Evolutionary conservation across 2,329 filamentous ascomycete species (phyloP), one percentile per base, ranked within the genome.

Genomic region (Coniella lustricola): DNA sequence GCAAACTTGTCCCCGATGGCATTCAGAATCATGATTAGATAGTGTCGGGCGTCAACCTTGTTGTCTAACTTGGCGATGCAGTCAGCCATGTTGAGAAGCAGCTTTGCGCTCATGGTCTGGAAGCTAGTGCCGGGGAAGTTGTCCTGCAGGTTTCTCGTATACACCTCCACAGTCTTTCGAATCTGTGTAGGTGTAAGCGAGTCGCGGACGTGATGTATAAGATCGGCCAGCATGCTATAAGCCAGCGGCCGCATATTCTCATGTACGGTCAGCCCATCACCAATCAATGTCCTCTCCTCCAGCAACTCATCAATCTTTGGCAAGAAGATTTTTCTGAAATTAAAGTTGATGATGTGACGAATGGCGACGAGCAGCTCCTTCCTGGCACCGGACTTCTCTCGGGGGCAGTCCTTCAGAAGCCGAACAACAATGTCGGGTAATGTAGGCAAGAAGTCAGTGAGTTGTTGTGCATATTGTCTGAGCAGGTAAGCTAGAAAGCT

Each of bases 1-100:
- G 90, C 90, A 62, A 98, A 97, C 63, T 98, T 99, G 62, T 98
- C 93, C 42, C 88, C 93, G 57, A 98, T 97, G 9, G 94, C 93
- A 66, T 97, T 94, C 49, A 99, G 71, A 38, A 99, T 97, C 82
- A 95, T 93, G 61, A 98, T 89, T 53, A 98, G 72, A 64, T 95
- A 95, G 64, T 97, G 90, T 5, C 94, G 84, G 20, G 93, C 93
- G 64, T 98, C 91, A 37, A 85, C 82, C 69, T 97, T 98, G 63
- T 95, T 88, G 17, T 86, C 85, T 58, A 98, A 78, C 65, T 91
- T 95, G 1, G 90, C 88, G 61, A 98, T 99, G 64, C 89, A 95
- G 60, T 98, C 94, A 0, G 91, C 93, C 89, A 99, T 94, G 64
- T 98, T 99, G 12, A 98, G 74, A 1, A 99, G 73, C 3, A 99